A percentile compares a stretch with the other conserved stretches of the same genome.
phyloP scores from a whole-genome alignment of 2,329 filamentous ascomycete species.

The Fusarium keratoplasticum region DNA sequence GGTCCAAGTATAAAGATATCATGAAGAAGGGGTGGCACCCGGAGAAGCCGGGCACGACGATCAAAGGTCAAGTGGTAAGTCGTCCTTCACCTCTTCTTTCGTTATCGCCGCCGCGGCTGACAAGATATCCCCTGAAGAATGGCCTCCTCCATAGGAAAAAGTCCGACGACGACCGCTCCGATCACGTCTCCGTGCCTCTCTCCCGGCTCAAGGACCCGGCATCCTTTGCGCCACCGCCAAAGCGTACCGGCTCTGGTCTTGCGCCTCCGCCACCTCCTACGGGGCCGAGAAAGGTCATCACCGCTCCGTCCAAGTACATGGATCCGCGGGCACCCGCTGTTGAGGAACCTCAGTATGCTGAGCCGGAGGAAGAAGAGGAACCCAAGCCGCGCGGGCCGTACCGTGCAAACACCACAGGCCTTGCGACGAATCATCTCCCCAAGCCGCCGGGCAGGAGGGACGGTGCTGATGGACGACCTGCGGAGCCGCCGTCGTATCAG shows the following conservation, averaged over 20 bases:
- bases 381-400: slow-evolving; percentile 72
- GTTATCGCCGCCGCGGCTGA: slow-evolving; percentile 1
- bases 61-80: slow-evolving; percentile 60
- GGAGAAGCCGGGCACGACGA: slow-evolving; percentile 54
- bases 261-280: slow-evolving; percentile 43
- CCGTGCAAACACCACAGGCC: slow-evolving; percentile 75
- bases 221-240: slow-evolving; percentile 85
- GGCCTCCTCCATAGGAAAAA: slow-evolving; percentile 58
- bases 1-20: slow-evolving; percentile 56
- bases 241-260: slow-evolving; percentile 59
- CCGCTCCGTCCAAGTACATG: slow-evolving; percentile 50
- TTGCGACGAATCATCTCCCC: slow-evolving; percentile 76
- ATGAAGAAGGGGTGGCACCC: slow-evolving; percentile 66
- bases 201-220: slow-evolving; percentile 79
- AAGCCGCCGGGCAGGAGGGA: slow-evolving; percentile 72
- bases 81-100: slow-evolving; percentile 7
- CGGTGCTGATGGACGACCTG: slow-evolving; percentile 50
- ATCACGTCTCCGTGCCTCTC: slow-evolving; percentile 69
- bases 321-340: slow-evolving; percentile 43
- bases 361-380: slow-evolving; percentile 43
- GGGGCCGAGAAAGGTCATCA: slow-evolving; percentile 43
- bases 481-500: slow-evolving; percentile 48
- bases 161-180: slow-evolving; percentile 41
- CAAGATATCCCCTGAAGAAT: slow-evolving; percentile 50
- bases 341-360: slow-evolving; percentile 22